These are phyloP conservation scores for Hypoxylon sp. DNA, from an alignment of 2,329 filamentous ascomycete species.

Conservation along the genomic window DNA sequence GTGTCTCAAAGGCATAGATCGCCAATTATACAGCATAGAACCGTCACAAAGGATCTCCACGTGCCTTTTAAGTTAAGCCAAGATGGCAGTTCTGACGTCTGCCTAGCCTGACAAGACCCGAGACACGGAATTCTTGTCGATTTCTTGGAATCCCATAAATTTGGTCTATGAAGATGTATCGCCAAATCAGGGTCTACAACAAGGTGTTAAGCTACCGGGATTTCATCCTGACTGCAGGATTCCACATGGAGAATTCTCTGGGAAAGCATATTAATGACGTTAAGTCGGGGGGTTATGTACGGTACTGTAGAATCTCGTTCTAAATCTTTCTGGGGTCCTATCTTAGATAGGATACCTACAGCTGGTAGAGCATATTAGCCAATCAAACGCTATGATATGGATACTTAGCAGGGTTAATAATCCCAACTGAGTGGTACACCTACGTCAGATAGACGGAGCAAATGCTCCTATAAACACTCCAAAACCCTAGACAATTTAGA, in stretches of 20 bases:
- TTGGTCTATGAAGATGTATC: constrained; percentile 1
- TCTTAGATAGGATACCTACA: constrained; percentile 28
- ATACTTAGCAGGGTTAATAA: neutral
- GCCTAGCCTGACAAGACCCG: constrained; percentile 38
- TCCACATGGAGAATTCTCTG: constrained; percentile 3
- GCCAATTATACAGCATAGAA: constrained; percentile 6
- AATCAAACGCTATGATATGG: constrained; percentile 12
- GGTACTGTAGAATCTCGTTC: constrained; percentile 12
- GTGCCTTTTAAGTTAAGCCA: constrained; percentile 8
- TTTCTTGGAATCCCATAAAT: constrained; percentile 38
- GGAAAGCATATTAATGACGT: constrained; percentile 19
- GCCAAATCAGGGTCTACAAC: constrained; percentile 15
- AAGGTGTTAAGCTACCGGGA: neutral
- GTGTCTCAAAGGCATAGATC: constrained; percentile 25
- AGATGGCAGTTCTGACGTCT: constrained; percentile 32
- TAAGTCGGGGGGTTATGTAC: no score
- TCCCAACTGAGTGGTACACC: constrained; percentile 13
- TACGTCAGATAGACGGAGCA: constrained; percentile 33
- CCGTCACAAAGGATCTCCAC: constrained; percentile 10
- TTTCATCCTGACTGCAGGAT: constrained; percentile 11
- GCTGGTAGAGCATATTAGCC: constrained; percentile 31
- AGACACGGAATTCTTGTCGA: constrained; percentile 29
- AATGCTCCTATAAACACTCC: constrained; percentile 22
- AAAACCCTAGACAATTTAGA: neutral
- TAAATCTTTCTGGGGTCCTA: constrained; percentile 14